A percentile compares a stretch with the other conserved stretches of the same genome.
phyloP scores from a whole-genome alignment of 2,329 filamentous ascomycete species.

The Dactylellina leptospora region DNA sequence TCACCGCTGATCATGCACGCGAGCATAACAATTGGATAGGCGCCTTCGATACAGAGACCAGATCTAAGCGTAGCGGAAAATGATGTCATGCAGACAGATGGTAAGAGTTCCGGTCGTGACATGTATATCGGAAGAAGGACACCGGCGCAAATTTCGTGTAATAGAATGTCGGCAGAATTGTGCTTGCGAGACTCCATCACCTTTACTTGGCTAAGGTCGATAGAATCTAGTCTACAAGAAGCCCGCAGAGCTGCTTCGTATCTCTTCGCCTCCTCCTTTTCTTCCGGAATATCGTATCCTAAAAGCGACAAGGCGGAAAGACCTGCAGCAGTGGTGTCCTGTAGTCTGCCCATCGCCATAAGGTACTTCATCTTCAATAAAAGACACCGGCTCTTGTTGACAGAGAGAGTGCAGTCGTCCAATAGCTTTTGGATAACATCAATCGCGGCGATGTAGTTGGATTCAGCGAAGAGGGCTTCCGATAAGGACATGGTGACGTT shows the following conservation, averaged over 20 bases:
- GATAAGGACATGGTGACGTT: slow-evolving; percentile 57
- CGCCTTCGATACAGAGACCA: slow-evolving; percentile 56
- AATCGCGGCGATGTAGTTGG: slow-evolving; percentile 56
- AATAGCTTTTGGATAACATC: slow-evolving; percentile 55
- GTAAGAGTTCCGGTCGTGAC: slow-evolving; percentile 56
- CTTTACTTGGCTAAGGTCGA: slow-evolving; percentile 55
- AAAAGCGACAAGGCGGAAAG: slow-evolving; percentile 56
- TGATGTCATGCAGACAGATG: slow-evolving; percentile 56
- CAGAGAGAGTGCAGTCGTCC: slow-evolving; percentile 55
- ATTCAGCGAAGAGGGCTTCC: slow-evolving; percentile 57
- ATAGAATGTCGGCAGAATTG: slow-evolving; percentile 54
- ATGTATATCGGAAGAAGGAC: slow-evolving; percentile 57
- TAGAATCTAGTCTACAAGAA: slow-evolving; percentile 55
- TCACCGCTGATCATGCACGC: slow-evolving; percentile 56
- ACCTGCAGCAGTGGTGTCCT: slow-evolving; percentile 56
- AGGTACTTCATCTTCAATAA: slow-evolving; percentile 58
- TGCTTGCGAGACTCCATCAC: slow-evolving; percentile 55
- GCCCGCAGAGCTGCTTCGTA: slow-evolving; percentile 55
- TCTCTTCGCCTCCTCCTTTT: slow-evolving; percentile 54
- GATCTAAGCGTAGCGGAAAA: slow-evolving; percentile 56
- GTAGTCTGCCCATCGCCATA: slow-evolving; percentile 56
- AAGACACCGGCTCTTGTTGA: slow-evolving; percentile 57
- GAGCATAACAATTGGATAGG: slow-evolving; percentile 57
- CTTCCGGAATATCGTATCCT: slow-evolving; percentile 56
- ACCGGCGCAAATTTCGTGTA: slow-evolving; percentile 57